These are phyloP conservation scores for Daphne laureola DNA, from an alignment of 441 rosid species.

Conservation along the genomic window DNA sequence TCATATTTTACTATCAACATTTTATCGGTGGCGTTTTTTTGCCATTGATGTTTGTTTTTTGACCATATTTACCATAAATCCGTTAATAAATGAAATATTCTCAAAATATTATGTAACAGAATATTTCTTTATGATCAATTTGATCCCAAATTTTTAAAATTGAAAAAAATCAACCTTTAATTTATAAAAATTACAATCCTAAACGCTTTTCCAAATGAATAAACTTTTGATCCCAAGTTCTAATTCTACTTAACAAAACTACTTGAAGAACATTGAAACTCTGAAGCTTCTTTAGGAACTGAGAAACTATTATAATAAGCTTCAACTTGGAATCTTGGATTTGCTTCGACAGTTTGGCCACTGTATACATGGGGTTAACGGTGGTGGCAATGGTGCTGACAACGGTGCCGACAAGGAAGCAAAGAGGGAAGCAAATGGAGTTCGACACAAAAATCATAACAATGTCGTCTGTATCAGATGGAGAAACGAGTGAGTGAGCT, in stretches of 20 bases:
- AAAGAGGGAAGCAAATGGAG: slow-evolving; percentile 63
- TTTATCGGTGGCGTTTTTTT: too few species aligned
- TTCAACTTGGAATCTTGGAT: slow-evolving; percentile 59
- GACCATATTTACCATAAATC: too few species aligned
- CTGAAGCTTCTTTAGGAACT: slow-evolving; percentile 47
- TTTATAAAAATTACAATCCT: too few species aligned
- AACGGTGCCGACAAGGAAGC: slow-evolving; percentile 58
- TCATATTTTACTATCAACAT: too few species aligned
- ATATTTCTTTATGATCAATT: too few species aligned
- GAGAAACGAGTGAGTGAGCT: slow-evolving; percentile 57
- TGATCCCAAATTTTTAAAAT: too few species aligned
- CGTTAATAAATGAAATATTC: too few species aligned
- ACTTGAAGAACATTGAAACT: slow-evolving; percentile 48
- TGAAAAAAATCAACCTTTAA: too few species aligned
- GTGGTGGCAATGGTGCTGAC: slow-evolving; percentile 71
- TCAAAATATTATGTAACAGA: too few species aligned
- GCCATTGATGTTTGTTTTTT: too few species aligned
- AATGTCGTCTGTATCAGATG: slow-evolving; percentile 52
- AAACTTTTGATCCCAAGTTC: slow-evolving; percentile 23
- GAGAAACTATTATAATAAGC: slow-evolving; percentile 50
- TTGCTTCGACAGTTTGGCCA: slow-evolving; percentile 54
- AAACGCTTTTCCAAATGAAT: too few species aligned
- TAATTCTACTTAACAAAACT: slow-evolving; percentile 23
- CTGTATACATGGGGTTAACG: slow-evolving; percentile 66
- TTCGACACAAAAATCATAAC: slow-evolving; percentile 72